Percentiles rank a stretch among this genome's conserved stretches.
Conservation (phyloP, 2,329 filamentous ascomycete genomes). For the Delphinella strobiligena region DNA sequence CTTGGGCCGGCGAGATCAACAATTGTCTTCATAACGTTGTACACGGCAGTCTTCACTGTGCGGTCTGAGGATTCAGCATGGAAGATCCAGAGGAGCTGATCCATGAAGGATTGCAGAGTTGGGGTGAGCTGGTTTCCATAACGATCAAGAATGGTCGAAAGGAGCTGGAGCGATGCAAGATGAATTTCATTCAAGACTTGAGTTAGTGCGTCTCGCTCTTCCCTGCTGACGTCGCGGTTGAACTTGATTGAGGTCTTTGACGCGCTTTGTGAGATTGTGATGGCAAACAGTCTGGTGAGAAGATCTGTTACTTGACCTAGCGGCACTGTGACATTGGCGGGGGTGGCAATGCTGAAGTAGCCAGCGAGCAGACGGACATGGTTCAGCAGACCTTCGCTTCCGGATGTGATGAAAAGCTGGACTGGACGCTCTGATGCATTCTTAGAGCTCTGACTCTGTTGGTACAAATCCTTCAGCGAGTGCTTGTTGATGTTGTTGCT, state of each 20-base stretch:
- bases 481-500: constrained; percentile 6
- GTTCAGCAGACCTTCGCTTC: constrained; percentile 55
- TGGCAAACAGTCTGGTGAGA: constrained; percentile 55
- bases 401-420: constrained; percentile 44
- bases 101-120: constrained; percentile 51
- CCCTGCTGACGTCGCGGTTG: constrained; percentile 61
- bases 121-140: constrained; percentile 47
- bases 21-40: constrained; percentile 45
- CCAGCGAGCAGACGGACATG: constrained; percentile 54
- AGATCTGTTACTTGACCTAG: constrained; percentile 58
- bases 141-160: constrained; percentile 45
- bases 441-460: neutral
- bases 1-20: constrained; percentile 52
- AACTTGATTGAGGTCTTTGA: constrained; percentile 35
- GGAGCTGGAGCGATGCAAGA: constrained; percentile 52
- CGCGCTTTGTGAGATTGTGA: constrained; percentile 38
- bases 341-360: constrained; percentile 53
- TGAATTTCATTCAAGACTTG: constrained; percentile 63
- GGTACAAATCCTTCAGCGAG: neutral
- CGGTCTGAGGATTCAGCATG: constrained; percentile 37
- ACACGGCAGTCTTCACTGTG: constrained; percentile 48
- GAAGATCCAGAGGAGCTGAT: constrained; percentile 63
- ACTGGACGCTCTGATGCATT: constrained; percentile 5
- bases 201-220: constrained; percentile 75
- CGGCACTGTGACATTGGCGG: constrained; percentile 53